These are phyloP conservation scores for Sclerotiophoma versabilis DNA, from an alignment of 2,329 filamentous ascomycete species.

Conservation along the genomic window DNA sequence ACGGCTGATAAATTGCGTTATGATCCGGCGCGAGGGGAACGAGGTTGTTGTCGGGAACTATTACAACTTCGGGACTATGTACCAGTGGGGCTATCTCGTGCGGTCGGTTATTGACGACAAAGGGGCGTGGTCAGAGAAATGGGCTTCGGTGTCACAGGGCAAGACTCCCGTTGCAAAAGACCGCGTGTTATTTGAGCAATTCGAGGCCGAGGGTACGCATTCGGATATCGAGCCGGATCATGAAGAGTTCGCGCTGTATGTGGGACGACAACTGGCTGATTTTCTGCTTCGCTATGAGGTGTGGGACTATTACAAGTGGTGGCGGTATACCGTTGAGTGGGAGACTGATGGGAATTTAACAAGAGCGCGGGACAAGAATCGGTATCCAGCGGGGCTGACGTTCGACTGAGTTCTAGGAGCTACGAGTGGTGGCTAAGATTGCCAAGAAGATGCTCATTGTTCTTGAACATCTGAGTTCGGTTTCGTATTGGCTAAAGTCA, in stretches of 20 bases:
- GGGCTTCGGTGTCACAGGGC: conserved; percentile 12
- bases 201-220: not conserved
- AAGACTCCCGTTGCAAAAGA: conserved; percentile 13
- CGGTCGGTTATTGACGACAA: conserved; percentile 13
- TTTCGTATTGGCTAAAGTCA: not conserved
- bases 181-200: conserved; percentile 19
- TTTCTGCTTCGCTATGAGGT: conserved; percentile 17
- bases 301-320: conserved; percentile 20
- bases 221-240: conserved; percentile 14
- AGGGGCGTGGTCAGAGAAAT: conserved; percentile 22
- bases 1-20: conserved; percentile 13
- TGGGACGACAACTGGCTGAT: conserved; percentile 11
- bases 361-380: conserved; percentile 11
- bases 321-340: conserved; percentile 17
- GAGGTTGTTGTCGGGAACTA: conserved; percentile 23
- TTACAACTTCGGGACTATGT: conserved; percentile 22
- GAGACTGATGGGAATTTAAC: conserved; percentile 20
- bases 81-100: conserved; percentile 22
- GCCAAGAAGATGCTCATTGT: no score
- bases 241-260: conserved; percentile 17
- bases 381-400: conserved; percentile 8
- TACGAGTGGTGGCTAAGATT: no score
- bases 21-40: conserved; percentile 22
- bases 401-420: not conserved
- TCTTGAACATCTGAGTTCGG: no score